Base-by-base conservation (phyloP, 2,329 filamentous ascomycete genomes). In the Sporothrix globosa region DNA sequence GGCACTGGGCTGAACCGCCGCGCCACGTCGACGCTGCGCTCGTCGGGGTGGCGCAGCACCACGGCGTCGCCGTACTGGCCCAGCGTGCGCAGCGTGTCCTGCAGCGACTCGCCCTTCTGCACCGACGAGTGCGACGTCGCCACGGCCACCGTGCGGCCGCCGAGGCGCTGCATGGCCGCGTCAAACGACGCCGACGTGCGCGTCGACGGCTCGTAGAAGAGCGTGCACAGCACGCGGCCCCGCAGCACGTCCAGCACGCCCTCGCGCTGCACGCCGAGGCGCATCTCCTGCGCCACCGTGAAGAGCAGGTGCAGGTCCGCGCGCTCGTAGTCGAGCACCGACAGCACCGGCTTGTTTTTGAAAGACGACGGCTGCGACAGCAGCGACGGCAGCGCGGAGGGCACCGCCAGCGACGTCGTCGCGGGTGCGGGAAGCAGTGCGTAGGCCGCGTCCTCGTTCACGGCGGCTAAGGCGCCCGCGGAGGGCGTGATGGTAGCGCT, bases 201-300 rank as follows among this genome's bases (percentile, higher is more conserved):
- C 2, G 96, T 99, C 0, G 95, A 98, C 1, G 96, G 96, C 85
- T 99, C 96, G 81, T 94, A 99, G 87, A 99, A 99, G 83, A 99
- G 89, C 2, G 92, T 96, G 82, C 91, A 93, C 50, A 99, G 86
- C 14, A 99, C 88, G 60, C 92, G 90, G 39, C 94, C 93, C 76
- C 91, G 92, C 73, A 99, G 88, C 70, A 97, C 86, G 77, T 96
- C 91, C 67, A 99, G 85, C 41, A 96, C 91, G 72, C 96, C 96
- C 76, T 97, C 91, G 66, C 94, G 91, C 82, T 98, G 92, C 41
- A 97, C 96, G 69, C 93, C 94, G 21, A 97, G 87, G 41, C 95
- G 92, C 94, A 99, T 98, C 83, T 99, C 96, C 80, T 97, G 93
- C 1, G 96, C 96, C 66, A 99, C 92, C 9, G 95, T 97, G 85